Conservation (phyloP, 2,329 filamentous ascomycete genomes). For the Aspergillus eucalypticola region DNA sequence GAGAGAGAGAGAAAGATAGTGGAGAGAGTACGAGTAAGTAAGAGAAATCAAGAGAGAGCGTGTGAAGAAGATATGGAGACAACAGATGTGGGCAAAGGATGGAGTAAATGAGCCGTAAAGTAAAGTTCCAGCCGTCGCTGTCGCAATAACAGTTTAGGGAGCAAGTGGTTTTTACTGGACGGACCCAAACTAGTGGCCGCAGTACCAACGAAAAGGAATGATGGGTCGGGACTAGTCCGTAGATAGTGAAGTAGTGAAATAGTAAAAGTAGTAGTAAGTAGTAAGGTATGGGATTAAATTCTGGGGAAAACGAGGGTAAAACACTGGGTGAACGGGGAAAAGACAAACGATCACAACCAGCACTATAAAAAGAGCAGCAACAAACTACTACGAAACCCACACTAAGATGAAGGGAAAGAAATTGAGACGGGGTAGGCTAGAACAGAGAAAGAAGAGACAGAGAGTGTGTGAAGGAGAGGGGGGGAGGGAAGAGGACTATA, state of each 20-base stretch:
- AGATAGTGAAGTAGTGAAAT: too few relatives aligned
- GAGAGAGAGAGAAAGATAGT: constrained; percentile 3
- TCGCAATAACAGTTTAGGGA: not conserved
- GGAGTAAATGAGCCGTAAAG: constrained; percentile 12
- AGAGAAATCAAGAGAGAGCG: not conserved
- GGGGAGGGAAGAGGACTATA: constrained; percentile 3
- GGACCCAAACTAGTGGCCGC: not conserved
- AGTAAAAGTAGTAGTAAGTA: not conserved
- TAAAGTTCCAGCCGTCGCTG: constrained; percentile 7
- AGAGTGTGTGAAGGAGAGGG: constrained; percentile 9
- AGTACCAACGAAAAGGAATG: constrained; percentile 3
- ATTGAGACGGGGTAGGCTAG: not conserved
- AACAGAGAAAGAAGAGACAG: constrained; percentile 6
- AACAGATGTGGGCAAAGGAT: constrained; percentile 4
- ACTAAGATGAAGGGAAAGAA: not conserved
- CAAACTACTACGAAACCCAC: not conserved
- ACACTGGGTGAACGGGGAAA: not conserved
- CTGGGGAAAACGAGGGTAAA: constrained; percentile 3
- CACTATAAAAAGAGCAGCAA: not conserved
- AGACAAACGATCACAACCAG: not conserved
- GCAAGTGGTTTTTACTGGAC: not conserved
- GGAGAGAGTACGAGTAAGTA: not conserved
- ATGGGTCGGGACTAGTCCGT: not conserved
- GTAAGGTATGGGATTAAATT: not conserved
- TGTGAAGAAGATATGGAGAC: constrained; percentile 3